Evolutionary conservation across 768 basidiomycete genomes (phyloP).

Genomic region (Lentinula boryana): DNA sequence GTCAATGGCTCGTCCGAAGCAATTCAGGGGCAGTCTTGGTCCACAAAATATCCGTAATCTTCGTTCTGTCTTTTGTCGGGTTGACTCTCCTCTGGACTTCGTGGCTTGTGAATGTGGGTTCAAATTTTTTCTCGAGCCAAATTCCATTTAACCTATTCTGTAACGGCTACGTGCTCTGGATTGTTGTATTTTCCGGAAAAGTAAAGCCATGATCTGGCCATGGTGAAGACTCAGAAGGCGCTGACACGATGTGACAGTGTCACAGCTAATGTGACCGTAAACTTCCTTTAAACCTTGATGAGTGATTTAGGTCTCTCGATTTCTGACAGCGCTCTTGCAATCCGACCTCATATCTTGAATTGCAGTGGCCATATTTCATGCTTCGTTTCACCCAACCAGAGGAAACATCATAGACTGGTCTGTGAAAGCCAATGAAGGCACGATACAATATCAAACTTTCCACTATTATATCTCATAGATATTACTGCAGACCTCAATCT

Average conservation of each 20-base stretch:
- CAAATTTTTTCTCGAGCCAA: too few species aligned
- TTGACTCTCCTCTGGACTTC: too few species aligned
- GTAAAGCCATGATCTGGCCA: too few species aligned
- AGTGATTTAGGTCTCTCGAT: slow-evolving; percentile 3
- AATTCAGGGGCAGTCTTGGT: too few species aligned
- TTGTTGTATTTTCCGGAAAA: too few species aligned
- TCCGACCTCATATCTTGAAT: not conserved
- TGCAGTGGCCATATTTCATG: slow-evolving; percentile 77
- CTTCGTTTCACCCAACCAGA: slow-evolving; percentile 78
- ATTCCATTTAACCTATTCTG: too few species aligned
- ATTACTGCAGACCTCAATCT: slow-evolving; percentile 49
- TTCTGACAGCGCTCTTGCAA: not conserved
- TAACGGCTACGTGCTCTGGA: too few species aligned
- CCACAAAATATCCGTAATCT: too few species aligned
- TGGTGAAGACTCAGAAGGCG: too few species aligned
- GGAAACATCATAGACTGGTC: slow-evolving; percentile 82
- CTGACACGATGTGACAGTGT: not conserved
- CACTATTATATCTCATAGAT: not conserved
- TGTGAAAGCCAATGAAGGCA: slow-evolving; percentile 64
- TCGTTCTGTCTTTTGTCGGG: too few species aligned
- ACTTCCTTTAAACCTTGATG: not conserved
- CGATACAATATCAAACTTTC: slow-evolving; percentile 8
- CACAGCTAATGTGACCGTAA: not conserved
- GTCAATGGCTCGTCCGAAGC: too few species aligned
- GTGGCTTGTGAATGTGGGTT: too few species aligned